Evolutionary conservation across 148 eudicot species (phyloP), one percentile per base, ranked within the genome.

Genomic region (Vaccinium macrocarpon): DNA sequence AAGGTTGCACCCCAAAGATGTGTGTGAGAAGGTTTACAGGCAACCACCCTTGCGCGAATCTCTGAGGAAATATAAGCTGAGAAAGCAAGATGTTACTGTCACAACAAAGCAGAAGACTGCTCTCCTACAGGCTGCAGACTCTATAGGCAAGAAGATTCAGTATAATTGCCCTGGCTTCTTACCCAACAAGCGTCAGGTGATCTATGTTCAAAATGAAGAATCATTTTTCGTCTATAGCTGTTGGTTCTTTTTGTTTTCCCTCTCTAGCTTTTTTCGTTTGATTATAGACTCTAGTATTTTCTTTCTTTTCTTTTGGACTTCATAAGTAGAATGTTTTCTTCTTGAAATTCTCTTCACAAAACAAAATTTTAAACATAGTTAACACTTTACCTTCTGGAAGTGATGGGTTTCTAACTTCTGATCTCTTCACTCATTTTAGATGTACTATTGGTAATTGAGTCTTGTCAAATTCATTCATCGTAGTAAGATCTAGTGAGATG

Each of bases 1-100:
- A 92, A 94, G 93, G 86, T 85, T 92, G 90, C 99, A 97, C 87
- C 99, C 99, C 66, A 97, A 97, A 89, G 91, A 97, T 87, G 99
- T 97, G 70, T 97, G 99, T 76, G 99, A 97, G 84, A 97, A 97
- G 85, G 99, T 97, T 55, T 97, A 91, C 86, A 87, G 98, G 86
- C 99, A 97, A 86, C 99, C 99, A 72, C 91, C 99, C 71, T 85
- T 96, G 78, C 91, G 95, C 29, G 98, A 96, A 82, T 96, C 98
- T 84, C 83, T 92, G 88, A 97, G 89, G 82, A 95, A 90, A 90
- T 88, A 93, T 82, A 97, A 95, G 85, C 90, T 91, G 53, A 93
- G 86, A 81, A 97, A 95, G 91, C 99, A 91, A 88, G 99, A 97
- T 83, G 86, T 95, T 86, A 82, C 94, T 82, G 82, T 97, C 87